Evolutionary conservation across 1,284 basidiomycete genomes (phyloP), one percentile per base, ranked within the genome.

Genomic region (Flammula alnicola): DNA sequence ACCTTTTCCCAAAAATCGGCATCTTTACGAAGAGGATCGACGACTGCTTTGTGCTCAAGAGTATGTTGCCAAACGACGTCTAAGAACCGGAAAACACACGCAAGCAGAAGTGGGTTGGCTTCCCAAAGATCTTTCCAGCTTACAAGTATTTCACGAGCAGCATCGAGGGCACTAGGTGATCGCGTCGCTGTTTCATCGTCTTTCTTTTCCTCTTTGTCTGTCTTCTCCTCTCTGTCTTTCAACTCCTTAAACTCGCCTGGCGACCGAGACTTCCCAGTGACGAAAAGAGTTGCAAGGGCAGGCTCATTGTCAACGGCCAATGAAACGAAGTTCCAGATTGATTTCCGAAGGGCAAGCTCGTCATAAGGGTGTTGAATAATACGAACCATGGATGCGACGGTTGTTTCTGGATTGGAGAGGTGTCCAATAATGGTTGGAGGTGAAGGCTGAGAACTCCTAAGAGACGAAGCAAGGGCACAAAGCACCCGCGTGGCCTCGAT

Each of bases 301-400:
- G 95, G 93, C 62, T 96, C 93, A 48, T 86, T 88, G 55, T 92
- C 86, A 16, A 95, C 84, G 3, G 93, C 86, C 10, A 91, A 77
- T 0, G 88, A 77, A 20, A 96, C 83, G 60, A 97, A 88, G 51
- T 79, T 81, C 93, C 95, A 97, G 1, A 91, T 81, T 0, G 86
- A 80, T 35, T 83, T 83, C 5, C 90, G 83, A 23, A 93, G 74
- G 3, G 76, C 63, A 8, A 83, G 73, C 35, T 90, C 86, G 32
- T 88, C 83, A 57, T 86, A 90, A 0, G 86, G 85, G 61, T 88
- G 81, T 44, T 83, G 79, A 4, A 86, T 73, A 37, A 89, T 84
- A 14, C 79, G 77, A 1, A 88, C 81, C 9, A 89, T 68, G 0
- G 79, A 75, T 9, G 78, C 65, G 5, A 89, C 80, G 3, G 79